Base-by-base conservation (phyloP, 352 stramenopile genomes). In the Phytophthora crassamura region DNA sequence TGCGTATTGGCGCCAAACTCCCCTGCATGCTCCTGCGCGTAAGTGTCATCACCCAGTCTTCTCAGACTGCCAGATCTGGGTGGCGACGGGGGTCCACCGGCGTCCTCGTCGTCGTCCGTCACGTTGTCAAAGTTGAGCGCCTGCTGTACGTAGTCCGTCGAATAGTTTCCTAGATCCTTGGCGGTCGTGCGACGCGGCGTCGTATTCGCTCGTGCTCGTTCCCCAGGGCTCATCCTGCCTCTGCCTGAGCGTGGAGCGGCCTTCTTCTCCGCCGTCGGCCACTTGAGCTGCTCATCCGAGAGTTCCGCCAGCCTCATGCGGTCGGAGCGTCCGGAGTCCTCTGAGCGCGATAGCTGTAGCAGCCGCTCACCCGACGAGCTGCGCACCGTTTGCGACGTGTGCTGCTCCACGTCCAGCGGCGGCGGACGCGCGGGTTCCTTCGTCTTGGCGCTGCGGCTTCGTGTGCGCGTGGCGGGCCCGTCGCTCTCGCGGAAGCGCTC, bases 281-380 rank as follows among this genome's bases (percentile, higher is more conserved):
- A 78, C 46, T 86, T 75, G 36, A 81, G 80, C 32, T 84, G 80
- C 45, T 89, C 78, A 50, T 92, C 78, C 55, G 82, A 92, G 16
- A 95, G 75, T 45, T 95, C 87, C 5, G 85, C 84, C 3, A 94
- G 62, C 16, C 72, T 55, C 87, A 95, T 94, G 40, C 87, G 85
- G 51, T 95, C 84, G 7, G 72, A 86, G 47, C 83, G 78, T 11
- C 40, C 41, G 25, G 50, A 39, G 45, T 86, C 68, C 54, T 90
- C 75, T 0, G 71, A 77, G 32, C 71, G 69, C 30, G 80, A 87
- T 5, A 89, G 63, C 42, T 88, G 72, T 45, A 81, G 25, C 7
- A 90, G 61, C 9, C 78, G 66, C 54, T 88, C 78, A n/a, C 72
- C 72, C 5, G 78, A 72, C 7, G 66, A 69, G 22, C 45, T 69